Evolutionary conservation across 2,329 filamentous ascomycete species (phyloP).

Genomic region (Sclerotinia trifoliorum): DNA sequence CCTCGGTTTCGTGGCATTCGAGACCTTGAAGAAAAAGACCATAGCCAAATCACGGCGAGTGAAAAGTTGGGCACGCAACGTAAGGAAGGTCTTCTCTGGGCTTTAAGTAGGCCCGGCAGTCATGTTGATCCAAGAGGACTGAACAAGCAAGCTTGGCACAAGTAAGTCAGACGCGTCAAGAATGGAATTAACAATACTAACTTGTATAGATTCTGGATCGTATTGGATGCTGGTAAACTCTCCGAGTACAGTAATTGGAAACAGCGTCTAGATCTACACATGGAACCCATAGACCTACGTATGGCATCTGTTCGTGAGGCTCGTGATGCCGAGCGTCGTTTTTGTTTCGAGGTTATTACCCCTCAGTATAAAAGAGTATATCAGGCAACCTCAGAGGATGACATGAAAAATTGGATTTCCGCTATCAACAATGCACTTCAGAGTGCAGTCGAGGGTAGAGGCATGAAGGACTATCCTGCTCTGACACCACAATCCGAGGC

Average conservation of each 20-base stretch:
- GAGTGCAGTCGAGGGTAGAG: slow-evolving; percentile 85
- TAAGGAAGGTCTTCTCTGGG: slow-evolving; percentile 95
- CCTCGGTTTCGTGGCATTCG: slow-evolving; percentile 85
- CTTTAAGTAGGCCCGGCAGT: slow-evolving; percentile 84
- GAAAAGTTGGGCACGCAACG: slow-evolving; percentile 66
- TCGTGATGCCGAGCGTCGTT: slow-evolving; percentile 87
- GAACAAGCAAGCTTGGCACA: slow-evolving; percentile 98
- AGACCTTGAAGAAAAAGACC: slow-evolving; percentile 82
- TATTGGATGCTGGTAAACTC: slow-evolving; percentile 91
- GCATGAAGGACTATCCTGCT: slow-evolving; percentile 54
- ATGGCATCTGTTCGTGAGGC: slow-evolving; percentile 97
- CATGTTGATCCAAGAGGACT: slow-evolving; percentile 93
- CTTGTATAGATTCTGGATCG: slow-evolving; percentile 83
- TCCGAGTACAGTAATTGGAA: slow-evolving; percentile 99
- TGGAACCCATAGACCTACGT: slow-evolving; percentile 94
- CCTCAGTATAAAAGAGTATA: slow-evolving; percentile 95
- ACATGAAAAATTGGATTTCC: slow-evolving; percentile 95
- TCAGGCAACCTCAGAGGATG: slow-evolving; percentile 95
- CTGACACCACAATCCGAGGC: slow-evolving; percentile 42
- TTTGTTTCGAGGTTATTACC: slow-evolving; percentile 98
- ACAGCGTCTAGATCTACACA: slow-evolving; percentile 91
- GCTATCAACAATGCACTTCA: slow-evolving; percentile 97
- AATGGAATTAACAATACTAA: slow-evolving; percentile 36
- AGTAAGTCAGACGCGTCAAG: slow-evolving; percentile 57
- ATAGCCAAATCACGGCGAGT: slow-evolving; percentile 50